phyloP scores from a whole-genome alignment of 2,329 filamentous ascomycete species.

The Trichoderma harzianum region DNA sequence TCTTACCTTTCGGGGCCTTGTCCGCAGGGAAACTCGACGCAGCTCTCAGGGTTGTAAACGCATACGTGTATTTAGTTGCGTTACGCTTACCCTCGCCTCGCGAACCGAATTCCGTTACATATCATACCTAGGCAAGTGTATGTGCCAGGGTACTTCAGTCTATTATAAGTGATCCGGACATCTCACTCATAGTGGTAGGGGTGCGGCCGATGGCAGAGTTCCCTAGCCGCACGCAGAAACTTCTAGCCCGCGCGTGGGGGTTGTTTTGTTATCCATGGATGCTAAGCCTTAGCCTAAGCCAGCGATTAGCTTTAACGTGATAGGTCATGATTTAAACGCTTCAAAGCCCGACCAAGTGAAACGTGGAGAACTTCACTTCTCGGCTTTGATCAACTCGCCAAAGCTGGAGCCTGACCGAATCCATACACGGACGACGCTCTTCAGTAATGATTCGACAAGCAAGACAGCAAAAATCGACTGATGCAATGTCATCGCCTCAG shows the following conservation, averaged over 20 bases:
- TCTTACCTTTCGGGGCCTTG: background rate
- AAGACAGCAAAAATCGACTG: background rate
- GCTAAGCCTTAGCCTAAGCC: background rate
- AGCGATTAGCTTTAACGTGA: background rate
- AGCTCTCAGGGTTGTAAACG: background rate
- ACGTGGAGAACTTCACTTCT: background rate
- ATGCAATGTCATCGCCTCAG: background rate
- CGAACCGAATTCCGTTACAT: background rate
- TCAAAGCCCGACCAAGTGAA: background rate
- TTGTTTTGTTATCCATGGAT: background rate
- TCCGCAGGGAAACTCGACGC: background rate
- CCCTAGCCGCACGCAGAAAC: background rate
- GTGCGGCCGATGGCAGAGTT: background rate
- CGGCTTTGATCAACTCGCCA: background rate
- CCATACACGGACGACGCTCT: background rate
- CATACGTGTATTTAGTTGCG: too few relatives aligned
- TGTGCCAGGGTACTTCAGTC: background rate
- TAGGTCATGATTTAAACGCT: background rate
- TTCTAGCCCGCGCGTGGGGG: background rate
- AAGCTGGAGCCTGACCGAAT: background rate
- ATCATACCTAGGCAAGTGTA: background rate
- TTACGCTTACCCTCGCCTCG: too few relatives aligned
- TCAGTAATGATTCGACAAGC: background rate
- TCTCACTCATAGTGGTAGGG: background rate
- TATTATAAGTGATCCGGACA: background rate